Evolutionary conservation across 441 rosid genomes (phyloP).

Genomic region (Pelargonium myrrhifolium): DNA sequence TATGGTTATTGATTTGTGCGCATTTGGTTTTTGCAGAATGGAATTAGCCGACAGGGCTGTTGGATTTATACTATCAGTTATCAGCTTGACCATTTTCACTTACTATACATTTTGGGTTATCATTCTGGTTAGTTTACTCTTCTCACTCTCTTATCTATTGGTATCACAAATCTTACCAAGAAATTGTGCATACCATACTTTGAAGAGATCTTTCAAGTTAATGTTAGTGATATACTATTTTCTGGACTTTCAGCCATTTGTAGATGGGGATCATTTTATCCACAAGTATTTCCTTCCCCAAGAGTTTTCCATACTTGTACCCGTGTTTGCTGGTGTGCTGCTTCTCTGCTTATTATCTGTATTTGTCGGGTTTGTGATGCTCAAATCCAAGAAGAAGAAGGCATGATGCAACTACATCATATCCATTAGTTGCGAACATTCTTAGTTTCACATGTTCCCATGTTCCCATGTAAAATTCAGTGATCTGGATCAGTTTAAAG

Average conservation of each 20-base stretch:
- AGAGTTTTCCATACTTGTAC: slow-evolving; percentile 77
- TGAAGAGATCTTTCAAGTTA: neutral
- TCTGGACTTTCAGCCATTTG: slow-evolving; percentile 67
- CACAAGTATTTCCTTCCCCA: slow-evolving; percentile 82
- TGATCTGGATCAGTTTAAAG: too few species aligned
- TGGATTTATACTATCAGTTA: slow-evolving; percentile 53
- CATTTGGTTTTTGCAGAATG: slow-evolving; percentile 33
- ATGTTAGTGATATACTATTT: slow-evolving; percentile 4
- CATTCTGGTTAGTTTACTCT: slow-evolving; percentile 43
- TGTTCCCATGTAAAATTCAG: too few species aligned
- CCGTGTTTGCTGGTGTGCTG: slow-evolving; percentile 61
- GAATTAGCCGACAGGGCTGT: slow-evolving; percentile 78
- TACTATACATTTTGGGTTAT: slow-evolving; percentile 92
- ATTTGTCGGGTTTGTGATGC: slow-evolving; percentile 70
- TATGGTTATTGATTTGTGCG: neutral
- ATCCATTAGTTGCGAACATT: too few species aligned
- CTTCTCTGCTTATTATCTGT: slow-evolving; percentile 59
- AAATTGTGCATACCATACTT: neutral
- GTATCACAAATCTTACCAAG: neutral
- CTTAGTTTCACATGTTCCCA: too few species aligned
- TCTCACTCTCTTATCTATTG: neutral
- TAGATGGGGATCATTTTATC: slow-evolving; percentile 73
- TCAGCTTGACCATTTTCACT: slow-evolving; percentile 73
- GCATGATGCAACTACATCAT: slow-evolving; percentile 22
- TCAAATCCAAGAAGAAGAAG: slow-evolving; percentile 84